Evolutionary conservation across 768 basidiomycete species (phyloP).

Genomic region (Rhizopogon sp.): DNA sequence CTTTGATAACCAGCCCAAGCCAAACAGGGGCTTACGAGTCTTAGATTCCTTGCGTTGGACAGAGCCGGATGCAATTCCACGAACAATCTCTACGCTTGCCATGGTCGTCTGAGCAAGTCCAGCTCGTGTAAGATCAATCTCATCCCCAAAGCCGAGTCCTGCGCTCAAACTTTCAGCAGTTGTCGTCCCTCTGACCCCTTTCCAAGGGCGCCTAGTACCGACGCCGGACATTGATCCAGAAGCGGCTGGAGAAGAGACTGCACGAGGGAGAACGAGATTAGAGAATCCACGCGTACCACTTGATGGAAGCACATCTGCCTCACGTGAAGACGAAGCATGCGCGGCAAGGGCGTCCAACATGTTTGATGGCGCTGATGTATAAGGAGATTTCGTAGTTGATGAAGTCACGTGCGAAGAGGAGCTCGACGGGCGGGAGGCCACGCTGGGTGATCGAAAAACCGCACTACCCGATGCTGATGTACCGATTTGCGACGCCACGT

Average conservation of each 20-base stretch:
- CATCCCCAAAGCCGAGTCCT: conserved; percentile 34
- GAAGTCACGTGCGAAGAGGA: conserved; percentile 7
- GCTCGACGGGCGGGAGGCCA: conserved; percentile 12
- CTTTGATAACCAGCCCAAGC: conserved; percentile 26
- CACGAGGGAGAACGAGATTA: conserved; percentile 46
- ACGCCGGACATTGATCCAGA: conserved; percentile 5
- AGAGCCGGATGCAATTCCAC: conserved; percentile 38
- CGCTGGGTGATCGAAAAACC: conserved; percentile 1
- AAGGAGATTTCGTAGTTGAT: conserved; percentile 27
- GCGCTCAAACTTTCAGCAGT: conserved; percentile 19
- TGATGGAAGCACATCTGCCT: conserved; percentile 27
- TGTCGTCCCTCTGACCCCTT: conserved; percentile 11
- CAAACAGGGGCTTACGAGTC: conserved; percentile 19
- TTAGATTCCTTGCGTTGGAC: conserved; percentile 12
- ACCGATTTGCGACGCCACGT: background rate
- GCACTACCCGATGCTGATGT: conserved; percentile 5
- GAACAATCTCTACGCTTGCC: conserved; percentile 79
- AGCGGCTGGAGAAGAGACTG: conserved; percentile 17
- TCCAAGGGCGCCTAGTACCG: conserved; percentile 20
- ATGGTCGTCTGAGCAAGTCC: conserved; percentile 86
- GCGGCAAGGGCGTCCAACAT: conserved; percentile 28
- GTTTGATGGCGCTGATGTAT: conserved; percentile 23
- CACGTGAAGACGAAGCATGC: conserved; percentile 22
- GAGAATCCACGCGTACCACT: conserved; percentile 56
- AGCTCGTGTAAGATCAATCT: conserved; percentile 66